Base-by-base conservation (phyloP, 192 early-diverging fungal species). In the Coemansia umbellata region DNA sequence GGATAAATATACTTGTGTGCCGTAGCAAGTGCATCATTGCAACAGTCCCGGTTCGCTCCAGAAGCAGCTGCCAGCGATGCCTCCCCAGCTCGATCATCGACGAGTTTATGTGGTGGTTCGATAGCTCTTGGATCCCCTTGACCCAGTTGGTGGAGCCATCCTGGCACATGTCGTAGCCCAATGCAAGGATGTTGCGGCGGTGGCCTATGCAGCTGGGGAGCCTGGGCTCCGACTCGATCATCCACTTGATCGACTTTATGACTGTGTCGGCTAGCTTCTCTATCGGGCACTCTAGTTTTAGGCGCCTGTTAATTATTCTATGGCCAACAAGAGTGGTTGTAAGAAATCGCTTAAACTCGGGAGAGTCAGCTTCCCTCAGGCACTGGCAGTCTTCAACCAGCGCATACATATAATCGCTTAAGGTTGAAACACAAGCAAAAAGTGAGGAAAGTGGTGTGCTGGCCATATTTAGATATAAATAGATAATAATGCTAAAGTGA, bases 311-410 rank as follows among this genome's bases (percentile, higher is more conserved):
- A 6, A 69, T 39, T 3, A 41, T 53, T 3, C 27, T 32, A 37
- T 69, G 66, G 1, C 73, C 73, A 14, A 76, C 73, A 17, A 76
- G 43, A 1, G 58, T 64, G 6, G 62, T 66, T 5, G 26, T 37
- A 11, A 69, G 37, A 58, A 76, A 69, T 15, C 39, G 66, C 31
- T 33, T 47, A 33, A 48, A 69, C 14, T 43, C 53, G 10, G 32
- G 32, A 2, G 39, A 2, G 45, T 60, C 62, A 39, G 23, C 54
- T 14, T 33, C 39, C 37, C 13, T 31, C 28, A 19, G 17, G 36
- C 66, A 65, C 33, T 37, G 40, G 9, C 45, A 31, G 8, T 48
- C 58, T 4, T 28, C 54, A 8, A 76, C 66, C 31, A 76, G 50
- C 3, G 49, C 28, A 18, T 65, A 61, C 53, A 76, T 60, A 45